A percentile compares a stretch with the other conserved stretches of the same genome.
Evolutionary conservation across 164 flowering plant genomes (phyloP).

Genomic region (Saururus chinensis): DNA sequence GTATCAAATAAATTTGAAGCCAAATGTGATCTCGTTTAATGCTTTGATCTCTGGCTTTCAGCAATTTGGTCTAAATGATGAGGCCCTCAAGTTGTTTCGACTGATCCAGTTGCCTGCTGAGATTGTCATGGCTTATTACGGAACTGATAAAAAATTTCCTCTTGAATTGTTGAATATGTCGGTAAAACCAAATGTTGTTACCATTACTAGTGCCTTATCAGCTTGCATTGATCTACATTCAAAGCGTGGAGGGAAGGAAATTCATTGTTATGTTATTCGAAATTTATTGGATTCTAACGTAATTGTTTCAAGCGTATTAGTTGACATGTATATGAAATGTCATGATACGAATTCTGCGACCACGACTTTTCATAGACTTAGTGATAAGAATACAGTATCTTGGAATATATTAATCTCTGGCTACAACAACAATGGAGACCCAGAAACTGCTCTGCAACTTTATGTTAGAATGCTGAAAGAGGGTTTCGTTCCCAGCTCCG

Average conservation of each 20-base stretch:
- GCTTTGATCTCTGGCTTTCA: constrained; percentile 40
- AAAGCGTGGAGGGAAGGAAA: constrained; percentile 27
- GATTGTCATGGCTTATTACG: background rate
- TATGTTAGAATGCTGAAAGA: constrained; percentile 23
- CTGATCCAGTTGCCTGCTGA: constrained; percentile 21
- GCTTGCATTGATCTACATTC: constrained; percentile 31
- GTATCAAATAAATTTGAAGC: constrained; percentile 25
- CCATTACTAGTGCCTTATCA: constrained; percentile 33
- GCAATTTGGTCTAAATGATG: constrained; percentile 28
- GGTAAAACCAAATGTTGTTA: constrained; percentile 22
- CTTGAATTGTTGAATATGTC: constrained; percentile 1
- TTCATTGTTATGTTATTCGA: constrained; percentile 30
- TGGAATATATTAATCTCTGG: constrained; percentile 45
- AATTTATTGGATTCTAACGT: constrained; percentile 20
- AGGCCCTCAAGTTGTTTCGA: constrained; percentile 33
- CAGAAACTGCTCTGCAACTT: constrained; percentile 18
- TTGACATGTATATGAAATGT: constrained; percentile 41
- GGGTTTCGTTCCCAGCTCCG: constrained; percentile 24
- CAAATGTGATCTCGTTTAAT: constrained; percentile 30
- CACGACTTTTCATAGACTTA: constrained; percentile 23
- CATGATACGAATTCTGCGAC: constrained; percentile 25
- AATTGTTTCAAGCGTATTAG: constrained; percentile 27
- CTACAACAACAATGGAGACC: constrained; percentile 19
- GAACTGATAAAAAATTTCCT: constrained; percentile 3
- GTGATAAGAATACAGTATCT: constrained; percentile 23